Percentiles rank a stretch among this genome's conserved stretches.
These are phyloP conservation scores for Talaromyces sp. DNA, from an alignment of 2,329 filamentous ascomycete genomes.

Conservation along the genomic window DNA sequence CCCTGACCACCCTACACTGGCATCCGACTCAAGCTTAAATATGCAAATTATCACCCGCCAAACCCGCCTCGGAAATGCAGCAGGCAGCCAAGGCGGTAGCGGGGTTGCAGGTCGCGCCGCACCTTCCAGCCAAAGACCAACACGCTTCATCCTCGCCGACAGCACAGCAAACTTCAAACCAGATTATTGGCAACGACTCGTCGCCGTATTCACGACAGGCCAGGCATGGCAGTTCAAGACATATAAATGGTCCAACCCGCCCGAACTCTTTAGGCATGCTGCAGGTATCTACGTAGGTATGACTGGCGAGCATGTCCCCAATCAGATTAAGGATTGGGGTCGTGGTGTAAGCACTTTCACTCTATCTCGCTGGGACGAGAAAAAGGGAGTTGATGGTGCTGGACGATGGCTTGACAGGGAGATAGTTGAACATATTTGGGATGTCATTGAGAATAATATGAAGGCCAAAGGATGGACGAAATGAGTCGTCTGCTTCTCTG, in stretches of 20 bases:
- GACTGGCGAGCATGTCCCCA: constrained; percentile 75
- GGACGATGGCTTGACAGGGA: constrained; percentile 80
- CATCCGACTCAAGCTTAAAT: constrained; percentile 63
- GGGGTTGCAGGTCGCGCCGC: constrained; percentile 41
- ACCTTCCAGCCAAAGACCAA: constrained; percentile 56
- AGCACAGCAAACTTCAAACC: constrained; percentile 92
- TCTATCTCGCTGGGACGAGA: constrained; percentile 76
- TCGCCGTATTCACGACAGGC: constrained; percentile 94
- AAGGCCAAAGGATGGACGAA: constrained; percentile 69
- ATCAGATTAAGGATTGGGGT: constrained; percentile 78
- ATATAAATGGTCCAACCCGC: constrained; percentile 90
- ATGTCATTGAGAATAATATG: constrained; percentile 83
- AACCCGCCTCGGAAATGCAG: not conserved
- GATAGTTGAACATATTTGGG: constrained; percentile 90
- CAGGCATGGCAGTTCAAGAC: constrained; percentile 98
- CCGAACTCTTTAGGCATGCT: constrained; percentile 84
- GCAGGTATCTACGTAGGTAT: constrained; percentile 87
- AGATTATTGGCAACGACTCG: constrained; percentile 93
- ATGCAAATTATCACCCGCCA: constrained; percentile 80
- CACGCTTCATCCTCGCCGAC: constrained; percentile 94
- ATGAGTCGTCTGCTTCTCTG: constrained; percentile 20
- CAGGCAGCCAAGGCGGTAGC: constrained; percentile 17
- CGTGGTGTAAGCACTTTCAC: constrained; percentile 72
- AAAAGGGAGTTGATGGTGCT: constrained; percentile 36
- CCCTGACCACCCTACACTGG: constrained; percentile 43